These are phyloP conservation scores for Citrus glauca DNA, from an alignment of 345 rosid genomes.

Conservation along the genomic window DNA sequence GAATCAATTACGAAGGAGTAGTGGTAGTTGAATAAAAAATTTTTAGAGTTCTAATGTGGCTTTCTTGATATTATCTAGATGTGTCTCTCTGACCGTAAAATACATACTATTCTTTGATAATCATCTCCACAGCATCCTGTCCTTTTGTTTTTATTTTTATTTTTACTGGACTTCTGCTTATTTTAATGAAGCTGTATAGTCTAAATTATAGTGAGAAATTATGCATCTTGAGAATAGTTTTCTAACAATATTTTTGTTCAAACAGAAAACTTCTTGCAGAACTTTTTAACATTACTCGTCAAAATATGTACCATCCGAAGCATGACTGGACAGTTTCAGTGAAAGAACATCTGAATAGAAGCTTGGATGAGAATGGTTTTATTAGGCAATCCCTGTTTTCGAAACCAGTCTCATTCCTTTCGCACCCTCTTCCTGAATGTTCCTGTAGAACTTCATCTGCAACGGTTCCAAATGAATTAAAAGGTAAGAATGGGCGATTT, in stretches of 20 bases:
- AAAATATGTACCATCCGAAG: conserved; percentile 73
- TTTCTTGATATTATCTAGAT: background rate
- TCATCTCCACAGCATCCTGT: background rate
- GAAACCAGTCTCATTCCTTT: conserved; percentile 67
- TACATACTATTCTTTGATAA: background rate
- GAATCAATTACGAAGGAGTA: background rate
- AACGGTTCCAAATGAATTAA: conserved; percentile 25
- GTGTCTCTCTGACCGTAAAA: background rate
- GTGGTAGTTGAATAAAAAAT: background rate
- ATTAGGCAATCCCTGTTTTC: conserved; percentile 59
- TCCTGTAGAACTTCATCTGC: conserved; percentile 69
- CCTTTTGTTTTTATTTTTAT: too few species aligned
- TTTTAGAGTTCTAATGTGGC: background rate
- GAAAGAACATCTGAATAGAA: conserved; percentile 78
- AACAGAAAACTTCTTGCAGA: conserved; percentile 68
- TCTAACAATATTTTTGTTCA: conserved; percentile 7
- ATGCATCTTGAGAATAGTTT: background rate
- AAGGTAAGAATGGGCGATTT: conserved; percentile 39
- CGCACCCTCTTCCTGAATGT: conserved; percentile 97
- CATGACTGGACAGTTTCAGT: conserved; percentile 71
- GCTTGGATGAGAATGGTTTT: conserved; percentile 75
- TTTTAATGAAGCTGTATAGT: background rate
- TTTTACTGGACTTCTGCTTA: background rate
- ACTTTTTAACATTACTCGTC: conserved; percentile 52
- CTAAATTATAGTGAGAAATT: background rate